Evolutionary conservation across 2,329 filamentous ascomycete genomes (phyloP), one percentile per base, ranked within the genome.

Genomic region (Metarhizium brunneum): DNA sequence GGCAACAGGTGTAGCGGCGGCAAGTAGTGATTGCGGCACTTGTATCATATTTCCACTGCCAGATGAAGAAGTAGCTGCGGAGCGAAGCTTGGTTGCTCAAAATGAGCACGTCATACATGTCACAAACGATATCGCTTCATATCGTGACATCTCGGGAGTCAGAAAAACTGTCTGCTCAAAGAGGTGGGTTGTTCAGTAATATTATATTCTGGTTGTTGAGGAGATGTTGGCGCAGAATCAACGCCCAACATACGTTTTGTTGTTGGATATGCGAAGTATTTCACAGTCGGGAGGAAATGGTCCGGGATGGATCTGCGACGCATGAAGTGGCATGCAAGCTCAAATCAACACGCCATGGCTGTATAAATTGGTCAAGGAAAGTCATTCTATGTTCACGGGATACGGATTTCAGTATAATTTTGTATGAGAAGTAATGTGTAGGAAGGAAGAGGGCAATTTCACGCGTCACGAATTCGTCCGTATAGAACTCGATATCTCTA

Each of bases 1-100:
- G 67, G 58, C 48, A 56, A 57, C 7, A 56, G 52, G 20, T 60
- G 59, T 43, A 42, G 50, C n/a, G n/a, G 50, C n/a, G 14, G 47
- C 43, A 53, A 56, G 32, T 42, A 30, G 38, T 32, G 36, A 49
- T 48, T 7, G 20, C 25, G 11, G 25, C 13, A 35, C 30, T 40
- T 35, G 11, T 25, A 32, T 42, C 18, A 6, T 16, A 25, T 3
- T 45, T 20, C 45, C 45, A 48, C 3, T 16, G n/a, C 42, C 5
- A 45, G 3, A 45, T 18, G n/a, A 4, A 5, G 14, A 45, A 45
- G 3, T 18, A 20, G 18, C 7, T 6, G n/a, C 18, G 18, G 42
- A 20, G 42, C 42, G 18, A 40, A 40, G 13, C 14, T 11, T 40
- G 5, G 38, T 5, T 4, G 38, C 13, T 40, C 38, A 16, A 40